phyloP scores from a whole-genome alignment of 2,329 filamentous ascomycete genomes.

The Colletotrichum coccodes region DNA sequence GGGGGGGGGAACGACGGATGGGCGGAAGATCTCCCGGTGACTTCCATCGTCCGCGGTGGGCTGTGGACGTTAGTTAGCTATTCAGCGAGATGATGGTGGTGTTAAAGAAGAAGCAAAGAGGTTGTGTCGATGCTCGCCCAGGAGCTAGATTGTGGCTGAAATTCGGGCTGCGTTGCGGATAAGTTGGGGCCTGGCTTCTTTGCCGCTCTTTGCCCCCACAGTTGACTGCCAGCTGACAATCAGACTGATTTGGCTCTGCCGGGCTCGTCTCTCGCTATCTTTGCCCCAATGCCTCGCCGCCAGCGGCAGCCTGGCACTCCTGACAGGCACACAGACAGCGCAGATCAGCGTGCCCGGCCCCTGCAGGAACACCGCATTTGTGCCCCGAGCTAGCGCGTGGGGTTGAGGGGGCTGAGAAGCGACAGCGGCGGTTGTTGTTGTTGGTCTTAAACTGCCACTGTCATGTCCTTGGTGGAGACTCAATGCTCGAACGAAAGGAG shows the following conservation, averaged over 20 bases:
- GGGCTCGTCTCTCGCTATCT: neutral
- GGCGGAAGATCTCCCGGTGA: neutral
- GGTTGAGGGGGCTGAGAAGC: neutral
- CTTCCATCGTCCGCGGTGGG: neutral
- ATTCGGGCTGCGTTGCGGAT: constrained; percentile 11
- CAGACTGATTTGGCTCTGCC: neutral
- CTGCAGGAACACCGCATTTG: constrained; percentile 4
- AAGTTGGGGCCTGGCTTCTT: neutral
- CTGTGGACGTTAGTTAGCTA: neutral
- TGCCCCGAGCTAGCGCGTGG: constrained; percentile 2
- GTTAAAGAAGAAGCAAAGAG: constrained; percentile 1
- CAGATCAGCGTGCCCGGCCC: neutral
- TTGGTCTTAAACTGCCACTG: neutral
- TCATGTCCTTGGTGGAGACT: neutral
- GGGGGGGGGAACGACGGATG: too few relatives aligned
- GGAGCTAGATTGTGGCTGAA: neutral
- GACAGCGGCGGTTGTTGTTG: neutral
- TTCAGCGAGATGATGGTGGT: neutral
- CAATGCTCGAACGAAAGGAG: neutral
- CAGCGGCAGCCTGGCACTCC: neutral
- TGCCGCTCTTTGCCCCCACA: neutral
- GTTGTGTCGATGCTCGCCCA: neutral
- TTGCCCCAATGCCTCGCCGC: neutral
- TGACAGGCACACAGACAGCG: neutral
- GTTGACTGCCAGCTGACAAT: neutral